Evolutionary conservation across 805 yeast species (phyloP), one percentile per base, ranked within the genome.

Genomic region (Starmerella floris): DNA sequence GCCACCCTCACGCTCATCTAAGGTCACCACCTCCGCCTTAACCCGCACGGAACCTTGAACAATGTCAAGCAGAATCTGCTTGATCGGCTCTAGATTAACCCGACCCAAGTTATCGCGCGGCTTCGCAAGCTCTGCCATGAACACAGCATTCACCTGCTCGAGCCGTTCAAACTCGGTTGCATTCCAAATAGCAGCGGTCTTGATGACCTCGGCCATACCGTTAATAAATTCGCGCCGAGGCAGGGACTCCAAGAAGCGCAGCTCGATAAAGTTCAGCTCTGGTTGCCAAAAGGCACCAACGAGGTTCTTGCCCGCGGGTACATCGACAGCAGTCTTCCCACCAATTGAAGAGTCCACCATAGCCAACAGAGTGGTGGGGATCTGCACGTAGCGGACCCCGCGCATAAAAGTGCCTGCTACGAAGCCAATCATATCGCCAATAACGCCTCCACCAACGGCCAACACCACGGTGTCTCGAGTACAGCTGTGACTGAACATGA

Each of bases 341-440:
- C 98, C 98, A 53, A 91, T 84, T 4, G 96, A 83, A 10, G 96
- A 85, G 62, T 91, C 98, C 27, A 91, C 98, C 98, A 91, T 91
- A 8, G 98, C 79, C 49, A 91, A 70, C 50, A 91, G 64, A 27
- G 95, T 82, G 5, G 98, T 91, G 43, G 98, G 98, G 23, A 91
- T 71, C 62, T 91, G 98, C 35, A 85, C 78, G 44, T 85, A 84
- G 49, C 95, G 72, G 8, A 91, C 94, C 44, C 98, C 98, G 60
- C 98, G 74, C 98, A 91, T 91, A 62, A 91, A 91, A 2, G 98
- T 91, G 26, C 98, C 88, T n/a, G 98, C 98, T 33, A 91, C 97
- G 60, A 76, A 91, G 3, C 98, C 98, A 51, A 88, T 83, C 98
- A 91, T 88, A 59, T 91, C 98, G 46, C 98, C 98, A 62, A 91